Conservation (phyloP, 1,284 basidiomycete genomes). For the Naganishia albida region DNA sequence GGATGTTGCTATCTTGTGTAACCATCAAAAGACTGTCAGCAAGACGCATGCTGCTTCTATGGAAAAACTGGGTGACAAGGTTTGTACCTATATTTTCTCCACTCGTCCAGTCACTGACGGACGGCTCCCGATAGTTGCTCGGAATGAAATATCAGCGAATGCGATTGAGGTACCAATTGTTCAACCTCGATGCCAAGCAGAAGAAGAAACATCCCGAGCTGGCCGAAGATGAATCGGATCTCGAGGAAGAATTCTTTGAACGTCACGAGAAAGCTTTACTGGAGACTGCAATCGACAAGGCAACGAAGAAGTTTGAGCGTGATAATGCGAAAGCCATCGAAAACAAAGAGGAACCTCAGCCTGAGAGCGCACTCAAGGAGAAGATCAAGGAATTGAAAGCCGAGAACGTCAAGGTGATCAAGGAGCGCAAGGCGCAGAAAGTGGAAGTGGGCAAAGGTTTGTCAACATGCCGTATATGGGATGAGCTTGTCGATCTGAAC, state of each 20-base stretch:
- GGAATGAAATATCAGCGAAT: constrained; percentile 89
- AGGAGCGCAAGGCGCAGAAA: constrained; percentile 78
- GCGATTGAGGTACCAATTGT: constrained; percentile 81
- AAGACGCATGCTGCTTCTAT: constrained; percentile 89
- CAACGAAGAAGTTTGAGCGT: constrained; percentile 81
- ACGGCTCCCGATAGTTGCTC: constrained; percentile 53
- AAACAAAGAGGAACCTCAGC: constrained; percentile 66
- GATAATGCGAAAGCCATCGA: constrained; percentile 83
- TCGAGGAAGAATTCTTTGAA: constrained; percentile 87
- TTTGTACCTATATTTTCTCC: constrained; percentile 49
- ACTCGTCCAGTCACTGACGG: constrained; percentile 1
- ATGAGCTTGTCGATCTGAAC: background rate
- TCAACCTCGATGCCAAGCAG: constrained; percentile 71
- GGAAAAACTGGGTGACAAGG: constrained; percentile 87
- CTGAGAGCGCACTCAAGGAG: constrained; percentile 69
- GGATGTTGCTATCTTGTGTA: constrained; percentile 91
- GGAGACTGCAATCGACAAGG: constrained; percentile 80
- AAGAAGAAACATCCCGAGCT: constrained; percentile 78
- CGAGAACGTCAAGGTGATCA: constrained; percentile 67
- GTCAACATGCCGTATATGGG: background rate
- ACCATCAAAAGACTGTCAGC: constrained; percentile 90
- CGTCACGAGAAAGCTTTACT: constrained; percentile 77
- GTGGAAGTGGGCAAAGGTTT: constrained; percentile 57
- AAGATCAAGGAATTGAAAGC: constrained; percentile 73
- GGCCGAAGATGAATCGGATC: constrained; percentile 79